Conservation (phyloP, 2,329 filamentous ascomycete genomes). For the Colletotrichum phormii region DNA sequence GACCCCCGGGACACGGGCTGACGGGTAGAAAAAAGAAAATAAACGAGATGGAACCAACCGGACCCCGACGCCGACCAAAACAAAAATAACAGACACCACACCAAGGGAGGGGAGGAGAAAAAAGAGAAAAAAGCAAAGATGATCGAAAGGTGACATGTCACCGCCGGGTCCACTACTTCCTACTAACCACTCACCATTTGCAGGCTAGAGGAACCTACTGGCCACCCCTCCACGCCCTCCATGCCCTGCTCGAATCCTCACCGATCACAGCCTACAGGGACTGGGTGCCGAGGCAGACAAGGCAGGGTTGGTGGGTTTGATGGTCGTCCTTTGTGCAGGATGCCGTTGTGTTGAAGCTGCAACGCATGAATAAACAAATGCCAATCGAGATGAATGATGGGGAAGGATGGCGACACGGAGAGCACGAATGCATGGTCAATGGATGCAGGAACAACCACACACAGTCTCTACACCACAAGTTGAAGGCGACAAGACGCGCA, state of each 20-base stretch:
- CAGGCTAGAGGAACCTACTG: neutral
- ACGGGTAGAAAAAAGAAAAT: neutral
- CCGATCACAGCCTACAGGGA: neutral
- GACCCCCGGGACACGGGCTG: slow-evolving; percentile 1
- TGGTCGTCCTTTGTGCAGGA: slow-evolving; percentile 20
- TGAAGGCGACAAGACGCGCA: neutral
- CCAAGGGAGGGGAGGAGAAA: neutral
- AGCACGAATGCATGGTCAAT: neutral
- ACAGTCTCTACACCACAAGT: neutral
- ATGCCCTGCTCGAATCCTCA: neutral
- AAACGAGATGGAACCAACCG: slow-evolving; percentile 1
- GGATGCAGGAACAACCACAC: neutral
- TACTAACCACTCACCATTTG: neutral
- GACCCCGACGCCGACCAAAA: slow-evolving; percentile 13
- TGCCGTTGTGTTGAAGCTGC: neutral
- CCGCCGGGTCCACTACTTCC: neutral
- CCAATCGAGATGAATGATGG: slow-evolving; percentile 30
- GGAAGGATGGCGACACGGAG: neutral
- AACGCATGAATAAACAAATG: slow-evolving; percentile 37
- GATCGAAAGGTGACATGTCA: slow-evolving; percentile 14
- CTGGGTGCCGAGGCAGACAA: slow-evolving; percentile 3
- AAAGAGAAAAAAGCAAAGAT: slow-evolving; percentile 13
- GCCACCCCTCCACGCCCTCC: neutral
- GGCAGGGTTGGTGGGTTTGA: neutral
- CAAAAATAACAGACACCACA: slow-evolving; percentile 10